Evolutionary conservation across 78 protist genomes (phyloP).

Genomic region (Monosiga brevicollis): DNA sequence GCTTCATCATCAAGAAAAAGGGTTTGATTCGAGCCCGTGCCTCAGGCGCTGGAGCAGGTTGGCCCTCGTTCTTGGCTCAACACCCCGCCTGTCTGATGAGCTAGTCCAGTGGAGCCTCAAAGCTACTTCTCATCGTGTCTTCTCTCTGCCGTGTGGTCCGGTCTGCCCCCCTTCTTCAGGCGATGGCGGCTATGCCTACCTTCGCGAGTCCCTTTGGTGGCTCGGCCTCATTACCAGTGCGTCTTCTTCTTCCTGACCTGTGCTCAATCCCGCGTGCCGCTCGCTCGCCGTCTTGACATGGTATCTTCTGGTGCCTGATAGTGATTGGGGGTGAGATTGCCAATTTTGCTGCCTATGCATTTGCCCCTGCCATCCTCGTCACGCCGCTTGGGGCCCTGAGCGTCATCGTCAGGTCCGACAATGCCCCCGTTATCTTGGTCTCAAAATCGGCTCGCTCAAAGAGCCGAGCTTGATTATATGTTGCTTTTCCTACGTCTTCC

Average conservation of each 20-base stretch:
- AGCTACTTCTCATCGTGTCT: neutral
- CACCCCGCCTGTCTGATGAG: neutral
- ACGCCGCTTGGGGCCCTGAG: slow-evolving; percentile 19
- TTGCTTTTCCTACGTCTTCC: neutral
- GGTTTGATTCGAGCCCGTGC: neutral
- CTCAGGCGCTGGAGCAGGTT: neutral
- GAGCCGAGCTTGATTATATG: neutral
- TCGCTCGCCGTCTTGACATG: neutral
- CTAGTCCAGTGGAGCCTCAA: neutral
- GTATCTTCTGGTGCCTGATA: neutral
- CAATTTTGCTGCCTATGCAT: slow-evolving; percentile 15
- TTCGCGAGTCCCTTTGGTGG: slow-evolving; percentile 22
- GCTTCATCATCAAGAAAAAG: slow-evolving; percentile 18
- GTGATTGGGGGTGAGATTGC: slow-evolving; percentile 12
- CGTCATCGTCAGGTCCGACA: neutral
- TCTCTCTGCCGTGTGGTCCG: neutral
- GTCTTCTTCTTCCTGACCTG: neutral
- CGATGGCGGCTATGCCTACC: neutral
- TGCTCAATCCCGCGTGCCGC: neutral
- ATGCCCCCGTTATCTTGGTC: too few species aligned
- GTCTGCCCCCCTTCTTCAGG: neutral
- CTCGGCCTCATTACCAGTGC: neutral
- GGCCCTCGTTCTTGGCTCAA: neutral
- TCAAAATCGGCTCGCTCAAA: too few species aligned
- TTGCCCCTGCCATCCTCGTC: slow-evolving; percentile 18